phyloP scores from a whole-genome alignment of 75 land plant species.

The Picea glauca region DNA sequence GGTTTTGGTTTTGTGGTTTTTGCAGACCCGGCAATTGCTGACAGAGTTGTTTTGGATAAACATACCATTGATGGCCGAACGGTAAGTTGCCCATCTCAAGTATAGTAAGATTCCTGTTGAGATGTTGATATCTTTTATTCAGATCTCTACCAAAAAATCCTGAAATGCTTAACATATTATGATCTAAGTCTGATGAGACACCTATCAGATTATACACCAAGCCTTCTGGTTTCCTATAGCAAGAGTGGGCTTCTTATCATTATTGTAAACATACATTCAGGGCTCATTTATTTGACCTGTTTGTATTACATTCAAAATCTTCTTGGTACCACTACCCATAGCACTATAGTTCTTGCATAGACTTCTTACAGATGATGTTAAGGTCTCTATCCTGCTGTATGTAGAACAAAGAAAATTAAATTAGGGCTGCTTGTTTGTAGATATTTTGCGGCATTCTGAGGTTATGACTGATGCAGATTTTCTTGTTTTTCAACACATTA shows the following conservation, averaged over 20 bases:
- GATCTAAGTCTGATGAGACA: not conserved
- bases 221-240: not conserved
- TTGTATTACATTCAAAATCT: not conserved
- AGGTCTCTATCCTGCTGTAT: too few relatives aligned
- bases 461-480: conserved; percentile 9
- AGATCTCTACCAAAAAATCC: not conserved
- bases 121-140: not conserved
- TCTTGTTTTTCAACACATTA: too few relatives aligned
- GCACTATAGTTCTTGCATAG: not conserved
- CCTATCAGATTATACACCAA: not conserved
- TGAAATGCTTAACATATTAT: not conserved
- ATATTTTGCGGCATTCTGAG: not conserved
- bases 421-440: too few relatives aligned
- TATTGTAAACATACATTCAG: not conserved
- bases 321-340: not conserved
- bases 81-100: too few relatives aligned
- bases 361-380: not conserved
- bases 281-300: not conserved
- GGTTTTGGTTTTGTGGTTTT: conserved; percentile 95
- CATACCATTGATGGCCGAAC: too few relatives aligned
- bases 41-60: too few relatives aligned
- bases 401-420: too few relatives aligned
- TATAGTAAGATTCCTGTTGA: not conserved
- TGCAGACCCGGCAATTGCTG: too few relatives aligned
- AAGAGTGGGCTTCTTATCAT: not conserved